Conservation (phyloP, 192 early-diverging fungal species). For the Spizellomyces punctatus region DNA sequence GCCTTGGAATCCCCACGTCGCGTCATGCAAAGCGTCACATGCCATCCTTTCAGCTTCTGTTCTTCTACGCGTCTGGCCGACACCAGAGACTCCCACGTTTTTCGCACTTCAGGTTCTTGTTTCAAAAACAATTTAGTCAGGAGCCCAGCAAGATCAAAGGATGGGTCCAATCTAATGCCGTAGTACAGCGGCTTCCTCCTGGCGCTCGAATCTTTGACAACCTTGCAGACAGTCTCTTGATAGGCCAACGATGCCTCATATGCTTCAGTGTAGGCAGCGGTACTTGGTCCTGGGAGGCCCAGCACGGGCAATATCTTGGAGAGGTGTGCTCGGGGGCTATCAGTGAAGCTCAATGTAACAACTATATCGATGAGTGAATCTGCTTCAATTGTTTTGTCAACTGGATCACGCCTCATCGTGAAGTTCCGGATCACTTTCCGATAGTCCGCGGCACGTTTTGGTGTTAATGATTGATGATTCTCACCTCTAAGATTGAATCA, state of each 20-base stretch:
- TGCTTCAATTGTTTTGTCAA: constrained; percentile 52
- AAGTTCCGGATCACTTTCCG: constrained; percentile 61
- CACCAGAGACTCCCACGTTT: constrained; percentile 5
- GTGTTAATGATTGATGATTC: constrained; percentile 80
- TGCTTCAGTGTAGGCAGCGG: constrained; percentile 56
- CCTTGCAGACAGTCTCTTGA: constrained; percentile 29
- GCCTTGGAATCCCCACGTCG: neutral
- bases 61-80: neutral
- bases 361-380: constrained; percentile 61
- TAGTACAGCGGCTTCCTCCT: constrained; percentile 22
- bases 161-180: constrained; percentile 22
- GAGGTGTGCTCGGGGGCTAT: constrained; percentile 55
- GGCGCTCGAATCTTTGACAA: constrained; percentile 21
- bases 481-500: constrained; percentile 57
- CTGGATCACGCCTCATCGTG: constrained; percentile 49
- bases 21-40: constrained; percentile 32
- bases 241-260: constrained; percentile 42
- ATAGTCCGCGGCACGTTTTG: constrained; percentile 59
- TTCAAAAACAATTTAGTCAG: constrained; percentile 17
- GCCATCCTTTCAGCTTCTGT: constrained; percentile 20
- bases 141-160: constrained; percentile 10
- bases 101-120: neutral
- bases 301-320: constrained; percentile 20
- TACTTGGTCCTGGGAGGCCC: constrained; percentile 38
- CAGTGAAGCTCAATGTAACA: constrained; percentile 58